Percentiles rank a stretch among this genome's conserved stretches.
phyloP scores from a whole-genome alignment of 768 basidiomycete genomes.

The Termitomyces sp. region DNA sequence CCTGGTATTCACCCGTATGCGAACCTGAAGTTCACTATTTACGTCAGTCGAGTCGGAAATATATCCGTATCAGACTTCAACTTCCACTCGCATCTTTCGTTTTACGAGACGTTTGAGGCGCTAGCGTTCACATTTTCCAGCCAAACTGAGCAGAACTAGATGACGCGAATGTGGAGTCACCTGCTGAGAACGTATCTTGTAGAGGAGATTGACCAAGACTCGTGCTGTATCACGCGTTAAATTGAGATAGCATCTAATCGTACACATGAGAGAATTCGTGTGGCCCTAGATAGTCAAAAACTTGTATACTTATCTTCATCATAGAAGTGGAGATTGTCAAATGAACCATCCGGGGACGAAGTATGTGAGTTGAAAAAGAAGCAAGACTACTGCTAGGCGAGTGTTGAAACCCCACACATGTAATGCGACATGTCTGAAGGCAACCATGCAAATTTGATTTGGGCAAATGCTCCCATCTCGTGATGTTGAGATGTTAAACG shows the following conservation, averaged over 20 bases:
- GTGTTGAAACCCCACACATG: too few species aligned
- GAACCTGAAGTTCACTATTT: not conserved
- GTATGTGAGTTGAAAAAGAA: not conserved
- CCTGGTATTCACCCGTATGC: not conserved
- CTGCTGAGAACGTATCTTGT: not conserved
- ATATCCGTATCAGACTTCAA: not conserved
- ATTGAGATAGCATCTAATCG: not conserved
- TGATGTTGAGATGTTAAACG: not conserved
- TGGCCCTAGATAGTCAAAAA: not conserved
- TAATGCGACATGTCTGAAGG: too few species aligned
- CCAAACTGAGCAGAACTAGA: too few species aligned
- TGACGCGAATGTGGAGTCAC: not conserved
- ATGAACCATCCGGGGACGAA: not conserved
- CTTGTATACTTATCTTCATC: not conserved
- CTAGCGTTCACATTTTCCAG: not conserved
- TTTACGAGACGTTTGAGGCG: not conserved
- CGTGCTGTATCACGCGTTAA: conserved; percentile 2
- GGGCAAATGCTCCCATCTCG: not conserved
- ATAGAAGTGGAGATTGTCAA: not conserved
- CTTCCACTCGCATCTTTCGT: not conserved
- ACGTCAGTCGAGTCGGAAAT: not conserved
- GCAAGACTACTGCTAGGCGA: not conserved
- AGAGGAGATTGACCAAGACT: not conserved
- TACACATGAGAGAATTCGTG: not conserved
- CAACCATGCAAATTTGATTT: too few species aligned